Conservation (phyloP, 345 rosid genomes). For the Citrus sp. region DNA sequence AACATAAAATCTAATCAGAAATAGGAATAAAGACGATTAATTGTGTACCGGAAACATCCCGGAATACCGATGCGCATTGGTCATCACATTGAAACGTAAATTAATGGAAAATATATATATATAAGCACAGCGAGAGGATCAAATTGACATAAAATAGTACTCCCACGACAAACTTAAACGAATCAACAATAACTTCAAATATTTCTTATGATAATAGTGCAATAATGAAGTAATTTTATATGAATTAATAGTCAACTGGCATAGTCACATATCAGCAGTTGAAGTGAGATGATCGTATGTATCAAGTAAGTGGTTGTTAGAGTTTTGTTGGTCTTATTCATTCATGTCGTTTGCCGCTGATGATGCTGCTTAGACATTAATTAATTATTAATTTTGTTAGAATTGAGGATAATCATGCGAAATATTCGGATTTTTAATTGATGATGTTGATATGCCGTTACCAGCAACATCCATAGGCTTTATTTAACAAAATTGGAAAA, state of each 20-base stretch:
- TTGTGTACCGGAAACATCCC: neutral
- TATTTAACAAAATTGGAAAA: neutral
- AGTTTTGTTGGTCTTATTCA: constrained; percentile 13
- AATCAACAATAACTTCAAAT: neutral
- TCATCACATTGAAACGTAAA: neutral
- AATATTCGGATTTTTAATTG: neutral
- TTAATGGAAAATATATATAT: neutral
- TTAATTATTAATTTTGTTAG: neutral
- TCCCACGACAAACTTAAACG: neutral
- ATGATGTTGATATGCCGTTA: neutral
- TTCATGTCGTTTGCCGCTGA: constrained; percentile 4
- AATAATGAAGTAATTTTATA: neutral
- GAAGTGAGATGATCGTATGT: neutral
- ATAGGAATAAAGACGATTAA: neutral
- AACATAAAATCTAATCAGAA: too few species aligned
- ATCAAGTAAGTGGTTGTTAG: constrained; percentile 3
- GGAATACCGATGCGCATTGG: neutral
- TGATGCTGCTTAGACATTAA: neutral
- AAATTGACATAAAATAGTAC: neutral
- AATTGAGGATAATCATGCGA: constrained; percentile 7
- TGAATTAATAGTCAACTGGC: neutral
- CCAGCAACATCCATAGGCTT: neutral
- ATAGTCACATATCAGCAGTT: neutral
- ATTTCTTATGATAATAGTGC: neutral
- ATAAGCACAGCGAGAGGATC: neutral